A percentile compares a stretch with the other conserved stretches of the same genome.
Evolutionary conservation across 2,329 filamentous ascomycete species (phyloP).

Genomic region (Laburnicola sp.): DNA sequence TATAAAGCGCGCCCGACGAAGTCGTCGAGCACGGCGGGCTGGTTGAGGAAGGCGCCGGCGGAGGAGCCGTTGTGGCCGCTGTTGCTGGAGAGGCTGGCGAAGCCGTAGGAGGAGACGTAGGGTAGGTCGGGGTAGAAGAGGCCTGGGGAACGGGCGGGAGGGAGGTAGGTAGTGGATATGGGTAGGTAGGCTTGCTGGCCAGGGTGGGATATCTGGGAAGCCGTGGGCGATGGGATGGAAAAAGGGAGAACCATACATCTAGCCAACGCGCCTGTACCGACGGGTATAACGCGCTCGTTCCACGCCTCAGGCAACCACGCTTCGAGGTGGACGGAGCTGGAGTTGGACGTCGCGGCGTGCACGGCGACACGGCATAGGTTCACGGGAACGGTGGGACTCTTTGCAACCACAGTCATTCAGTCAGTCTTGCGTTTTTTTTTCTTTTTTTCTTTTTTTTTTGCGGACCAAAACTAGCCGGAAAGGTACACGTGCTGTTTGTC

Average conservation of each 20-base stretch:
- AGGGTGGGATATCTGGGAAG: too few species aligned
- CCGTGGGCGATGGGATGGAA: too few species aligned
- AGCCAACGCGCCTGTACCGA: conserved; percentile 36
- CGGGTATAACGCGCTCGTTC: conserved; percentile 38
- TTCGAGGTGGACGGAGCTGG: conserved; percentile 39
- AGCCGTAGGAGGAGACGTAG: conserved; percentile 35
- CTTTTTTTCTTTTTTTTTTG: too few species aligned
- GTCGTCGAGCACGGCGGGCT: conserved; percentile 49
- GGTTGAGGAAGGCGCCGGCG: conserved; percentile 47
- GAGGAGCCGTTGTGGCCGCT: conserved; percentile 43
- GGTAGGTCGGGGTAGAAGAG: conserved; percentile 32
- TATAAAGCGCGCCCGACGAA: conserved; percentile 49
- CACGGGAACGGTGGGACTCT: background rate
- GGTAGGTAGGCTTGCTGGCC: too few species aligned
- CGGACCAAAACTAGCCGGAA: background rate
- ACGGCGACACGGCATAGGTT: conserved; percentile 27
- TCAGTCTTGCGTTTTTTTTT: too few species aligned
- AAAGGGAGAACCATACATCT: conserved; percentile 22
- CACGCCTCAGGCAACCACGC: conserved; percentile 43
- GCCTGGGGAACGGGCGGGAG: background rate
- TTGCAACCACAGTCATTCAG: too few species aligned
- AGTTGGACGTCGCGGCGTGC: conserved; percentile 31
- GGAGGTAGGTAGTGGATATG: background rate
- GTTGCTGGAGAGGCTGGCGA: conserved; percentile 38
- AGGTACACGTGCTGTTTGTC: background rate